phyloP scores from a whole-genome alignment of 768 basidiomycete species.

The Amanita brunnescens region DNA sequence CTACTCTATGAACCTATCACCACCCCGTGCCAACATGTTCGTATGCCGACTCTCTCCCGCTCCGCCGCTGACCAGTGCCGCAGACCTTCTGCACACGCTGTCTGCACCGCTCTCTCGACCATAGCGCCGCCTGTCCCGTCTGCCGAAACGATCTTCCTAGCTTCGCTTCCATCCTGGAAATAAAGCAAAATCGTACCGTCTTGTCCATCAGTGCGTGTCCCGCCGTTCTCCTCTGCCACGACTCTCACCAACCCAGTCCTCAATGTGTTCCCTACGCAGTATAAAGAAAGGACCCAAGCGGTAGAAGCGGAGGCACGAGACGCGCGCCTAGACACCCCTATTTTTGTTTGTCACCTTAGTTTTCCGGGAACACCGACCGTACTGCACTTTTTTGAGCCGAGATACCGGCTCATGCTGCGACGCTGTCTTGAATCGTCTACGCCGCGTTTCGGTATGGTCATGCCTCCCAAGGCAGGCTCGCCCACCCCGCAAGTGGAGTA shows the following conservation, averaged over 20 bases:
- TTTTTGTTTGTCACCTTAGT: slow-evolving; percentile 83
- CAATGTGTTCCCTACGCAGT: slow-evolving; percentile 55
- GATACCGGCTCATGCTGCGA: slow-evolving; percentile 93
- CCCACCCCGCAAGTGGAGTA: slow-evolving; percentile 48
- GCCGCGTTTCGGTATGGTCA: slow-evolving; percentile 91
- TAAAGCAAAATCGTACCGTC: slow-evolving; percentile 64
- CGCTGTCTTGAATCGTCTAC: slow-evolving; percentile 74
- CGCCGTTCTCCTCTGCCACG: slow-evolving; percentile 1
- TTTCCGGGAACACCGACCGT: slow-evolving; percentile 89
- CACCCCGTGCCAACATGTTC: slow-evolving; percentile 90
- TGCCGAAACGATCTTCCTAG: slow-evolving; percentile 75
- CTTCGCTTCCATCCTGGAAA: slow-evolving; percentile 73
- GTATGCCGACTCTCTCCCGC: slow-evolving; percentile 19
- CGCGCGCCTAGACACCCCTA: slow-evolving; percentile 75
- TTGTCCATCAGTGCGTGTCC: slow-evolving; percentile 54
- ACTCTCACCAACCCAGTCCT: slow-evolving; percentile 39
- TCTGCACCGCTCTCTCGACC: slow-evolving; percentile 85
- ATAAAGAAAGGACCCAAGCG: slow-evolving; percentile 51
- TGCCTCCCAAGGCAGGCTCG: slow-evolving; percentile 44
- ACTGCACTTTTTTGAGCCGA: slow-evolving; percentile 90
- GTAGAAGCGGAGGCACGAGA: slow-evolving; percentile 73
- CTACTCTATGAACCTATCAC: slow-evolving; percentile 83
- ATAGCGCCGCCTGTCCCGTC: slow-evolving; percentile 72
- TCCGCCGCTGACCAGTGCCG: slow-evolving; percentile 8
- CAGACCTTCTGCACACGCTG: slow-evolving; percentile 90